Percentiles rank a stretch among this genome's conserved stretches.
Evolutionary conservation across 2,329 filamentous ascomycete species (phyloP).

Genomic region (Gremmenia infestans): DNA sequence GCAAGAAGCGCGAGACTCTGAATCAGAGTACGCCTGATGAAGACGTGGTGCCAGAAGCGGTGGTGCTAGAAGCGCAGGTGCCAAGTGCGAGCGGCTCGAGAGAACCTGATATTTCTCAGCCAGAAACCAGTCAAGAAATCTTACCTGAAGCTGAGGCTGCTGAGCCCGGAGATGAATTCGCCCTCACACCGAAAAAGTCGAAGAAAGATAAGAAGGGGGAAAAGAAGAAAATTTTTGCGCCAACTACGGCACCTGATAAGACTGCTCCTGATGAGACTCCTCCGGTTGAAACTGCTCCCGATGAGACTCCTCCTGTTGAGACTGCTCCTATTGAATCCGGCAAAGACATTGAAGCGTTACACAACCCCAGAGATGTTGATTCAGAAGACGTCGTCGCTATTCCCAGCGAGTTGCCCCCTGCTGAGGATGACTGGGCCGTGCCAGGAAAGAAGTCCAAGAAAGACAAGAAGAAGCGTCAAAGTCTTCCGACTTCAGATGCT

Average conservation of each 20-base stretch:
- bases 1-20: not conserved
- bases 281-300: not conserved
- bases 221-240: not conserved
- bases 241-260: not conserved
- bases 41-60: not conserved
- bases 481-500: not conserved
- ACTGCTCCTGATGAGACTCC: not conserved
- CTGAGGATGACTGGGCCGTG: not conserved
- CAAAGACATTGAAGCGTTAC: not conserved
- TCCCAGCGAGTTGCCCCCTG: not conserved
- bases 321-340: not conserved
- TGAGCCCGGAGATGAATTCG: constrained; percentile 3
- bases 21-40: not conserved
- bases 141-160: not conserved
- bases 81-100: not conserved
- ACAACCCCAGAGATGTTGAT: not conserved
- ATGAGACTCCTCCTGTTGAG: not conserved
- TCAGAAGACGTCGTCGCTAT: not conserved
- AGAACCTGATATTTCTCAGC: not conserved
- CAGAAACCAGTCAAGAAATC: not conserved
- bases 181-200: constrained; percentile 5
- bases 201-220: constrained; percentile 4
- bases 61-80: not conserved
- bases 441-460: constrained; percentile 43
- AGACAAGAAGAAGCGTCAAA: constrained; percentile 26